These are phyloP conservation scores for Selenicereus undatus DNA, from an alignment of 148 eudicot species.

Conservation along the genomic window DNA sequence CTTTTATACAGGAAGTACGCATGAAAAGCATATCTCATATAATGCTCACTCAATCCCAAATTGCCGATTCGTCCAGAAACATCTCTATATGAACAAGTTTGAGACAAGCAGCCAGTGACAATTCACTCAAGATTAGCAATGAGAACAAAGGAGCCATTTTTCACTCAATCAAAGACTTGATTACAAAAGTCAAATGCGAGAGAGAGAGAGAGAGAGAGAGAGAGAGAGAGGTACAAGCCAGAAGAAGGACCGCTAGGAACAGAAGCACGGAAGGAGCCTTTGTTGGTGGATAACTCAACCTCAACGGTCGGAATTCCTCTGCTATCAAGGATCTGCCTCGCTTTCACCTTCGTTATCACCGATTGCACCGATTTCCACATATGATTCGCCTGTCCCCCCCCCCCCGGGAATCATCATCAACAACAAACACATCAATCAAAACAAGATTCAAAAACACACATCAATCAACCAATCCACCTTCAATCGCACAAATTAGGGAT, in stretches of 20 bases:
- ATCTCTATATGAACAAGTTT: neutral
- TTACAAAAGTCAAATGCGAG: neutral
- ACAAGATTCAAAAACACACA: neutral
- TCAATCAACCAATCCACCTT: neutral
- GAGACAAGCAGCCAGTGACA: neutral
- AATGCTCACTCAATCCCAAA: neutral
- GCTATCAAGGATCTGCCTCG: conserved; percentile 90
- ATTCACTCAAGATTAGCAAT: neutral
- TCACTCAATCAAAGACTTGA: neutral
- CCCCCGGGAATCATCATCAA: neutral
- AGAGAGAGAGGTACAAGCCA: conserved; percentile 51
- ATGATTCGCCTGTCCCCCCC: conserved; percentile 62
- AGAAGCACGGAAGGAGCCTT: conserved; percentile 89
- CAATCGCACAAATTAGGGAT: neutral
- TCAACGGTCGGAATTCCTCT: conserved; percentile 97
- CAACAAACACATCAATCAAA: neutral
- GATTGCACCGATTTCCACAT: conserved; percentile 90
- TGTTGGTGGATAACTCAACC: conserved; percentile 81
- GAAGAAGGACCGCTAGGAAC: conserved; percentile 80
- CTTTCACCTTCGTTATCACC: conserved; percentile 88
- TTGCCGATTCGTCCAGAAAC: neutral
- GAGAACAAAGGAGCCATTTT: neutral
- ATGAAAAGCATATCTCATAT: neutral
- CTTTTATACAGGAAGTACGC: neutral
- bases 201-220: conserved; percentile 3